Evolutionary conservation across 345 rosid species (phyloP).

Genomic region (Streptanthus diversifolius): DNA sequence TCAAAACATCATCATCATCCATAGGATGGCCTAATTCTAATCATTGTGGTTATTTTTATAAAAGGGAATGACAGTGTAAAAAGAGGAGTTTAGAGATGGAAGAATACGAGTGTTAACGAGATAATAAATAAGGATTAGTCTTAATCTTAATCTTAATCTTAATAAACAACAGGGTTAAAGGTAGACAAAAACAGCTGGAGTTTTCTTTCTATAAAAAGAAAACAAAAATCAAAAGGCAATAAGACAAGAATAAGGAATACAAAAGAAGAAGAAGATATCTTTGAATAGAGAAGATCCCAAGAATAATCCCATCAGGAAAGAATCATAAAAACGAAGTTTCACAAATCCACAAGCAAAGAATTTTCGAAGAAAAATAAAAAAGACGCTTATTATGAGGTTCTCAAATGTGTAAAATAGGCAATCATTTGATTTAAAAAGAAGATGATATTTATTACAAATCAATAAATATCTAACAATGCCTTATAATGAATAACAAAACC

Average conservation of each 20-base stretch:
- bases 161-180: conserved; percentile 24
- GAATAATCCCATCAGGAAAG: conserved; percentile 30
- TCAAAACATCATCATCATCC: conserved; percentile 29
- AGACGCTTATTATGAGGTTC: neutral
- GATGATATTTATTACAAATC: neutral
- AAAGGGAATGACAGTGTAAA: conserved; percentile 44
- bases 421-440: neutral
- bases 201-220: neutral
- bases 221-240: conserved; percentile 26
- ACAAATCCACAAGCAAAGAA: conserved; percentile 36
- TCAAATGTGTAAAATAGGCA: conserved; percentile 12
- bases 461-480: conserved; percentile 24
- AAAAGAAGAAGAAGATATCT: conserved; percentile 28
- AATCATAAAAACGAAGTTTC: conserved; percentile 15
- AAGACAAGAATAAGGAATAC: conserved; percentile 38
- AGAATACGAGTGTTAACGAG: conserved; percentile 22
- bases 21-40: conserved; percentile 38
- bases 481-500: neutral
- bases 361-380: neutral
- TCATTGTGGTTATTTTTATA: conserved; percentile 29
- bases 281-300: conserved; percentile 32
- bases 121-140: conserved; percentile 20
- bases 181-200: conserved; percentile 39
- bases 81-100: conserved; percentile 28
- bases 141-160: too few species aligned